phyloP scores from a whole-genome alignment of 176 grass and related monocot species.

The Carex pumila region DNA sequence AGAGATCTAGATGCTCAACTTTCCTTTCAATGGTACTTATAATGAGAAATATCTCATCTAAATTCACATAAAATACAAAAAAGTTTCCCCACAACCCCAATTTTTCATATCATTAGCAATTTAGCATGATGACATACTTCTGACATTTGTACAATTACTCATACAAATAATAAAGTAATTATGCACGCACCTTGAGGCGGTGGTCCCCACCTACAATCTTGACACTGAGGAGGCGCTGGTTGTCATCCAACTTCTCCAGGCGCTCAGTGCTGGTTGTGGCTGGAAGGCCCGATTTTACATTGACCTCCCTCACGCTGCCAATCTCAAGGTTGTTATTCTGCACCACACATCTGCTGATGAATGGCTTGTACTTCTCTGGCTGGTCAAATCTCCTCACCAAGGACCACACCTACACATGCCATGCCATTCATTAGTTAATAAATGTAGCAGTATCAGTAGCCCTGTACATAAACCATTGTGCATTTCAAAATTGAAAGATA shows the following conservation, averaged over 20 bases:
- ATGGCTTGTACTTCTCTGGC: constrained; percentile 91
- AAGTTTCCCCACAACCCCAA: neutral
- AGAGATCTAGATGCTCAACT: neutral
- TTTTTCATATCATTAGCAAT: neutral
- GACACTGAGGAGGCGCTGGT: constrained; percentile 85
- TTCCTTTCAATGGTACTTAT: neutral
- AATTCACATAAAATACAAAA: neutral
- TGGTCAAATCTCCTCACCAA: constrained; percentile 97
- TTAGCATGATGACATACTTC: neutral
- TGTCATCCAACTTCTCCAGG: constrained; percentile 70
- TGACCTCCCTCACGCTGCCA: constrained; percentile 84
- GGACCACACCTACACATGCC: constrained; percentile 69
- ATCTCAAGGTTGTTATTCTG: constrained; percentile 64
- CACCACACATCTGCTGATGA: constrained; percentile 87
- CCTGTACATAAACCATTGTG: neutral
- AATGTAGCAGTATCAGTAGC: neutral
- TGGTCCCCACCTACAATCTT: constrained; percentile 90
- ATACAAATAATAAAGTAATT: neutral
- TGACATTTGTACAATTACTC: neutral
- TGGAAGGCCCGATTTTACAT: constrained; percentile 84
- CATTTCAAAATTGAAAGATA: neutral
- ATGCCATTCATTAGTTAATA: neutral
- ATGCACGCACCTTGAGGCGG: constrained; percentile 55
- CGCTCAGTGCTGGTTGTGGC: constrained; percentile 86
- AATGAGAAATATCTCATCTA: neutral